Base-by-base conservation (phyloP, 2,329 filamentous ascomycete genomes). In the Colletotrichum magnum region DNA sequence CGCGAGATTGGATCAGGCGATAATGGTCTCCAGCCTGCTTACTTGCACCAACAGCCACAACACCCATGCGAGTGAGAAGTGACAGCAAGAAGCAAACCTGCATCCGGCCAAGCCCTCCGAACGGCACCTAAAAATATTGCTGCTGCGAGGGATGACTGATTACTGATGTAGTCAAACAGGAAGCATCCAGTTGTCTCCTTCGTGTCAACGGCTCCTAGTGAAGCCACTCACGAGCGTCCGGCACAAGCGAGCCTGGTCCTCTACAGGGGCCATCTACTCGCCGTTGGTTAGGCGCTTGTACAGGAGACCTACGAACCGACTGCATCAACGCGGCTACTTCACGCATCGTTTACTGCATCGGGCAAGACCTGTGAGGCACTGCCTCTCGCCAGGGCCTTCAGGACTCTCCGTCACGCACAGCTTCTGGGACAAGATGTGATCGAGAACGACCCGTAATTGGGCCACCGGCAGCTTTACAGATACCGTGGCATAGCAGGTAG, bases 1-100 rank as follows among this genome's bases (percentile, higher is more conserved):
- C 60, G 45, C 52, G 28, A 57, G 60, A 48, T 48, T 64, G 39
- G 60, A 26, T 57, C 60, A 64, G 41, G 15, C 51, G 43, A 64
- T 24, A 16, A 45, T 41, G 43, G 6, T 13, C 28, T 7, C n/a
- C 48, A 18, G 26, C 32, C 41, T 56, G 60, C 51, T 56, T 57
- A 50, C 52, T 16, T 24, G 51, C 52, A 57, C 60, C 52, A 57
- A 62, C 51, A 48, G 16, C 52, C 7, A 21, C 52, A 13, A 39
- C 28, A 28, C 18, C 13, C 21, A 21, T 64, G 60, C 60, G 51
- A 39, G 41, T 48, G 60, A 36, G 32, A 57, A 48, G 51, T 57
- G 41, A 64, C 41, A 32, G 59, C 21, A 21, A 47, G 15, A 48
- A 57, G 52, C 60, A 56, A 64, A 50, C 52, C 52, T 12, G 12